phyloP scores from a whole-genome alignment of 352 stramenopile species.

The Globisporangium takayamanum region DNA sequence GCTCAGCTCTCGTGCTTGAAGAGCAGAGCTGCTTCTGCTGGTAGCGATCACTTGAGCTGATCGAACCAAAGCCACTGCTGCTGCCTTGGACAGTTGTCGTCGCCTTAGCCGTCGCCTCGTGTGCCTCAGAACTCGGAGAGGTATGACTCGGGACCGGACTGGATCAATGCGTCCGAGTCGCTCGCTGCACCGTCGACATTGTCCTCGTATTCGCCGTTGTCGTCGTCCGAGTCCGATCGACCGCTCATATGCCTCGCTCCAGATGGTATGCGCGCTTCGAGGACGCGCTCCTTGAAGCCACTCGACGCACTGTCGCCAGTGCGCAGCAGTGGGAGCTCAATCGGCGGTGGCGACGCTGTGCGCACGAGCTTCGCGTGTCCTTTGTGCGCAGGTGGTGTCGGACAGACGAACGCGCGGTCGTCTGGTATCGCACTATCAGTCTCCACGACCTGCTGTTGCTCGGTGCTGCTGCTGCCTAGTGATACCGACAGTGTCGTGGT shows the following conservation, averaged over 20 bases:
- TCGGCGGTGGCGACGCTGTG: background rate
- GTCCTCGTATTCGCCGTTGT: constrained; percentile 16
- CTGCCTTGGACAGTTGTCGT: too few relatives aligned
- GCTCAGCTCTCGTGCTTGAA: too few relatives aligned
- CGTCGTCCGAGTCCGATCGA: constrained; percentile 8
- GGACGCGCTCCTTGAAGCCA: constrained; percentile 3
- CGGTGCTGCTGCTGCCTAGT: background rate
- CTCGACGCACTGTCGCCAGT: background rate
- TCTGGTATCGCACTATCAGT: background rate
- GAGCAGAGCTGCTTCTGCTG: too few relatives aligned
- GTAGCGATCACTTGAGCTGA: background rate
- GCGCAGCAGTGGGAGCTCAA: constrained; percentile 6
- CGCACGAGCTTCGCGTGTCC: background rate
- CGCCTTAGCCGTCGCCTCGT: too few relatives aligned
- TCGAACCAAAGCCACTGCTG: too few relatives aligned
- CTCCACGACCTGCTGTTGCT: background rate
- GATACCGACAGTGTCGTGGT: background rate
- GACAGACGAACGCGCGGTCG: constrained; percentile 2
- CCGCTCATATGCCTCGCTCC: too few relatives aligned
- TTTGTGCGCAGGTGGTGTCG: constrained; percentile 6
- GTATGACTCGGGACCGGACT: constrained; percentile 27
- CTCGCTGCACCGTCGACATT: constrained; percentile 7
- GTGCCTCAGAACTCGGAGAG: constrained; percentile 24
- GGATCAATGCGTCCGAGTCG: constrained; percentile 14
- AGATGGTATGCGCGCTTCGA: too few relatives aligned